These are phyloP conservation scores for Nemophila menziesii DNA, from an alignment of 257 asterid genomes.

Conservation along the genomic window DNA sequence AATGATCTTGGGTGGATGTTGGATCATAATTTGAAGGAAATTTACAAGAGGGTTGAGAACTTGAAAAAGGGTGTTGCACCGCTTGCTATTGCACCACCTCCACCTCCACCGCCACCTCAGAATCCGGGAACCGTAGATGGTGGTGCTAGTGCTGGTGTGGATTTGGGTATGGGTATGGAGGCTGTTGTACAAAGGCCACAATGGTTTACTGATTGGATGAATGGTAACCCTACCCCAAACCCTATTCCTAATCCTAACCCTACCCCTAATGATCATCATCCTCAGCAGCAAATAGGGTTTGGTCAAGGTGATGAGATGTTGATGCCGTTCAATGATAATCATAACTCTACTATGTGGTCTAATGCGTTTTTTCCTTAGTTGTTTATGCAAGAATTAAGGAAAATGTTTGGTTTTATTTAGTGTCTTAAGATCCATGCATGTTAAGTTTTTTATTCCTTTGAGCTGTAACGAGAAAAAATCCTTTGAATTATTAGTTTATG, in stretches of 20 bases:
- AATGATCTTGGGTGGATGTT: conserved; percentile 55
- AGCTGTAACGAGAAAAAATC: too few species aligned
- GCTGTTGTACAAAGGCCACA: conserved; percentile 28
- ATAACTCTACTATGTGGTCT: conserved; percentile 28
- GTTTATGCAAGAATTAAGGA: too few species aligned
- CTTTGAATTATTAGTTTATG: not conserved
- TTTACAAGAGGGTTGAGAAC: conserved; percentile 40
- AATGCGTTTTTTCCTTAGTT: conserved; percentile 33
- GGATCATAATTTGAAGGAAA: conserved; percentile 52
- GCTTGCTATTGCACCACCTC: not conserved
- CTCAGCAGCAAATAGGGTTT: conserved; percentile 21
- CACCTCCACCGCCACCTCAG: not conserved
- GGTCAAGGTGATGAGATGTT: conserved; percentile 33
- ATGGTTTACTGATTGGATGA: conserved; percentile 20
- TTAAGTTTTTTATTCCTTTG: not conserved
- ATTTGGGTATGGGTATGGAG: conserved; percentile 3
- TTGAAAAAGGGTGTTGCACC: conserved; percentile 22
- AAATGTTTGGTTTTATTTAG: too few species aligned
- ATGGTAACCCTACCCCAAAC: too few species aligned
- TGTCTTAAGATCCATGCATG: not conserved
- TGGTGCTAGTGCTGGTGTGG: conserved; percentile 11
- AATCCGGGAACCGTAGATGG: not conserved
- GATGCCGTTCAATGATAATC: conserved; percentile 27
- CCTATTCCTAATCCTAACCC: too few species aligned
- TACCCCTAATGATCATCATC: too few species aligned